Evolutionary conservation across 169 alveolate genomes (phyloP).

Genomic region (Plasmodium billcollinsi): DNA sequence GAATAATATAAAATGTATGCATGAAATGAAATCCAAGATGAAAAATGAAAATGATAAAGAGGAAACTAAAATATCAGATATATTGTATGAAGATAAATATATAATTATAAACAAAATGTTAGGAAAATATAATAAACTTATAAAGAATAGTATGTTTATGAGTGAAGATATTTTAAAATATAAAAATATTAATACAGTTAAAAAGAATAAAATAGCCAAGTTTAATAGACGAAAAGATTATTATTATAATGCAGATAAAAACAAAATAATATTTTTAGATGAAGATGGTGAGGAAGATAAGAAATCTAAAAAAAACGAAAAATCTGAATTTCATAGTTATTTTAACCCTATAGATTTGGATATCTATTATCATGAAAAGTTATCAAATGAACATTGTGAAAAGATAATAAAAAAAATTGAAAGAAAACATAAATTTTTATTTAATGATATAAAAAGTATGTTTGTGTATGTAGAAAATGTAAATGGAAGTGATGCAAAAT

Average conservation of each 20-base stretch:
- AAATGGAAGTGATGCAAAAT: neutral
- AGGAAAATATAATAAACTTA: constrained; percentile 31
- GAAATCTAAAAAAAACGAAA: constrained; percentile 16
- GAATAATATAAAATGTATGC: neutral
- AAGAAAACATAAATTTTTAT: constrained; percentile 35
- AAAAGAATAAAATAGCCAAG: constrained; percentile 17
- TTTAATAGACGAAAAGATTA: constrained; percentile 41
- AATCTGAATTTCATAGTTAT: constrained; percentile 30
- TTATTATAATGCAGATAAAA: neutral
- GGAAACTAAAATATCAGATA: neutral
- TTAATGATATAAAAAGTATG: constrained; percentile 20
- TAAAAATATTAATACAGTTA: constrained; percentile 19
- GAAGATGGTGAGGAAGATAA: constrained; percentile 13
- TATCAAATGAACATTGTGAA: constrained; percentile 54
- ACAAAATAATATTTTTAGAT: constrained; percentile 25
- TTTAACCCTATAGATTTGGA: constrained; percentile 42
- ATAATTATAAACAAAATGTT: constrained; percentile 18
- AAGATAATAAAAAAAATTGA: constrained; percentile 38
- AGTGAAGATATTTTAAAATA: constrained; percentile 36
- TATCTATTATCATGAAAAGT: constrained; percentile 34
- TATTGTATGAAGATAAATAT: constrained; percentile 47
- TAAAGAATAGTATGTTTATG: constrained; percentile 37
- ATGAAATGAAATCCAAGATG: neutral
- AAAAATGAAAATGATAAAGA: neutral
- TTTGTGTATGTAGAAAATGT: constrained; percentile 9